phyloP scores from a whole-genome alignment of 371 early-diverging fungal genomes.

The Mucor plumbeus region DNA sequence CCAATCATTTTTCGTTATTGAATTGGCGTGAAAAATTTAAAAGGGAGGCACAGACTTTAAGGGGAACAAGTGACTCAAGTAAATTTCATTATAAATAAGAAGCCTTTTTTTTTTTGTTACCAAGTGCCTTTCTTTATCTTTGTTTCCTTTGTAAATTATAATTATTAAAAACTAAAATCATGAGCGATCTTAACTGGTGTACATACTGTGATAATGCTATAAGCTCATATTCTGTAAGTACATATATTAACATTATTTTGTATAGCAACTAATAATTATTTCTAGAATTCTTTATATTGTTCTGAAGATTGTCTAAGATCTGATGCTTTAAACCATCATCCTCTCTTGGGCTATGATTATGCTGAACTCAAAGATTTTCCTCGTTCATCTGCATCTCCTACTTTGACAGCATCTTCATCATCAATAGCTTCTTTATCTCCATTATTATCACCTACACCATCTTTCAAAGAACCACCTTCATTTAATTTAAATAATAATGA shows the following conservation, averaged over 20 bases:
- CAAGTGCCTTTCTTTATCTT: not conserved
- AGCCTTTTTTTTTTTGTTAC: not conserved
- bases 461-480: conserved; percentile 27
- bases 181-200: conserved; percentile 39
- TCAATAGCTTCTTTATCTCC: conserved; percentile 26
- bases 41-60: conserved; percentile 20
- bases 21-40: conserved; percentile 1
- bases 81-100: conserved; percentile 3
- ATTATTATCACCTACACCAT: conserved; percentile 24
- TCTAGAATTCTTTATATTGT: conserved; percentile 38
- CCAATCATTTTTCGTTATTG: conserved; percentile 9
- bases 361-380: conserved; percentile 39
- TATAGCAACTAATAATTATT: not conserved
- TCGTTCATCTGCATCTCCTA: conserved; percentile 27
- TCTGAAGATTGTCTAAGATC: conserved; percentile 37
- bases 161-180: not conserved
- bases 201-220: conserved; percentile 39
- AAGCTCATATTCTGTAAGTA: conserved; percentile 26
- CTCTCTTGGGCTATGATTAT: conserved; percentile 41
- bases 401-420: conserved; percentile 13
- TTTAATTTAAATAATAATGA: conserved; percentile 27
- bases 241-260: not conserved
- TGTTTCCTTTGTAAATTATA: conserved; percentile 9
- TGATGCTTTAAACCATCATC: conserved; percentile 37
- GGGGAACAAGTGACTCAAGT: conserved; percentile 10